Conservation (phyloP, 768 basidiomycete genomes). For the Lactifluus hygrophoroides region DNA sequence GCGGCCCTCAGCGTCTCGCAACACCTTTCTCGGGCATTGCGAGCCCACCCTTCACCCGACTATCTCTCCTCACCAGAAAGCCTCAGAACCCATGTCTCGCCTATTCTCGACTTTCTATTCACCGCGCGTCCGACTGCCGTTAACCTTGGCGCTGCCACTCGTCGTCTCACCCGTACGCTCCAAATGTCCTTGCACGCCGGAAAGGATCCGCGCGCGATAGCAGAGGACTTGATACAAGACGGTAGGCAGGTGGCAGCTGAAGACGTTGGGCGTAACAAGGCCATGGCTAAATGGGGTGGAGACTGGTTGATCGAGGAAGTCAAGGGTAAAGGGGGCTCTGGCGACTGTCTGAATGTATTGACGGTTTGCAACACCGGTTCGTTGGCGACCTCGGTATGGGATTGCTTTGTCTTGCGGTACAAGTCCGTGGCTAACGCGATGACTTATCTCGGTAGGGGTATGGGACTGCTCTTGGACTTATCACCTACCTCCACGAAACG, state of each 20-base stretch:
- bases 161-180: slow-evolving; percentile 54
- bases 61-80: slow-evolving; percentile 46
- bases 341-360: slow-evolving; percentile 61
- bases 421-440: neutral
- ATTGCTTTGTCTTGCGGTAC: neutral
- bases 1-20: slow-evolving; percentile 73
- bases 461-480: slow-evolving; percentile 89
- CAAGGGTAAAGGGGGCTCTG: slow-evolving; percentile 33
- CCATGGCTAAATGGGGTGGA: slow-evolving; percentile 79
- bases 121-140: slow-evolving; percentile 95
- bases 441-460: slow-evolving; percentile 59
- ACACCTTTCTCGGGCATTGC: slow-evolving; percentile 47
- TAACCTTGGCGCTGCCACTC: slow-evolving; percentile 82
- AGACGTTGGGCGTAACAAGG: slow-evolving; percentile 78
- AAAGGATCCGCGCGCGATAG: slow-evolving; percentile 37
- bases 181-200: slow-evolving; percentile 30
- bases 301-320: slow-evolving; percentile 67
- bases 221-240: slow-evolving; percentile 55
- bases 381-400: slow-evolving; percentile 85
- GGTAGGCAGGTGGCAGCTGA: slow-evolving; percentile 72
- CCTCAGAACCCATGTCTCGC: slow-evolving; percentile 47
- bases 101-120: slow-evolving; percentile 62
- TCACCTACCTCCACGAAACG: slow-evolving; percentile 80
- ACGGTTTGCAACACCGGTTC: slow-evolving; percentile 98
- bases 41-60: slow-evolving; percentile 38